Base-by-base conservation (phyloP, 768 basidiomycete species). In the Suillus discolor region DNA sequence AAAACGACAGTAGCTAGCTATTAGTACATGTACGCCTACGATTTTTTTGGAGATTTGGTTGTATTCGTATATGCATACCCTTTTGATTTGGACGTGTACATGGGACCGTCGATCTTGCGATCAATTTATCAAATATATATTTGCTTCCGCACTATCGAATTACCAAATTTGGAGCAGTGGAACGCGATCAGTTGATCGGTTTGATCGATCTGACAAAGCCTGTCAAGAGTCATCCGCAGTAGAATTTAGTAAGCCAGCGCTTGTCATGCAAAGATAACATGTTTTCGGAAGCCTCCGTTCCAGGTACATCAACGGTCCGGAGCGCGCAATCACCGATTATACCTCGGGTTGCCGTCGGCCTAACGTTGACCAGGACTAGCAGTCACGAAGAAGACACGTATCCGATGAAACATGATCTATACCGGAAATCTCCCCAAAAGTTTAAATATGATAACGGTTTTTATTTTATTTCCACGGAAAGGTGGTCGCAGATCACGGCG, bases 41-140 rank as follows among this genome's bases (percentile, higher is more conserved):
- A 18, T 64, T 75, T 77, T 31, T 72, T 75, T 75, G 74, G 69
- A 72, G 36, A 15, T 39, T 75, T 67, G 7, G 68, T 67, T 77
- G 69, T 75, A 77, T 74, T 59, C 57, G 57, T 59, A 72, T 59
- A 71, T 23, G 45, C 72, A 68, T 16, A 59, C 66, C 66, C 61
- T 65, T 62, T n/a, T n/a, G 8, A n/a, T n/a, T n/a, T 34, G 62
- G 39, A 45, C 31, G 31, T 31, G 31, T 31, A 31, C 31, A 31
- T 31, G 31, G 31, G 31, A 31, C 31, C 31, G 31, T 39, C 62
- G 45, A 62, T 62, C 45, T 47, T 62, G 31, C 62, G 38, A 53
- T 38, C 45, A 54, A 38, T 12, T 51, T 54, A 54, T 60, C 54
- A 31, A 31, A 31, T 31, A 63, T 63, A 31, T 31, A 63, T 63